Evolutionary conservation across 1,284 basidiomycete genomes (phyloP).

Genomic region (Porodaedalea pini): DNA sequence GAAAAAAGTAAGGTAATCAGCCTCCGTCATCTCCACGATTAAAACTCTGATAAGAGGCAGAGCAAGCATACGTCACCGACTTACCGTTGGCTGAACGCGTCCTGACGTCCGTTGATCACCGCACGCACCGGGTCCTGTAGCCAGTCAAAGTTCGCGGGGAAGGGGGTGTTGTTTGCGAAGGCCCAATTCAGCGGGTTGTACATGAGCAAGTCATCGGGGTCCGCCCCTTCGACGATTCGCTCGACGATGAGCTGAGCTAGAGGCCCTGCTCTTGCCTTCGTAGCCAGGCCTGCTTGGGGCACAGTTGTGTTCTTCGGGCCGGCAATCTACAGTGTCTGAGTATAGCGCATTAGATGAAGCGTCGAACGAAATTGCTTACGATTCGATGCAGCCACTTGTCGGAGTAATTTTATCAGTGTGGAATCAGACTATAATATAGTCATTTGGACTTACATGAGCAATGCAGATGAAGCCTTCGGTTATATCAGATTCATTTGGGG

Average conservation of each 20-base stretch:
- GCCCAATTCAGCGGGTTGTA: conserved; percentile 52
- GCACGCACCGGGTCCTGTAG: conserved; percentile 38
- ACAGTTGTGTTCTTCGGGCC: conserved; percentile 50
- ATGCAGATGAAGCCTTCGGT: conserved; percentile 52
- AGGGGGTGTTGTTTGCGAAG: conserved; percentile 46
- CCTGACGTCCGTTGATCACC: conserved; percentile 44
- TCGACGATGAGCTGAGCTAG: conserved; percentile 50
- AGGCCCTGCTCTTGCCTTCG: conserved; percentile 45
- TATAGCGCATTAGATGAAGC: neutral
- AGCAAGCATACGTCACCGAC: conserved; percentile 12
- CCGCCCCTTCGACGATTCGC: conserved; percentile 40
- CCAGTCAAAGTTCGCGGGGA: conserved; percentile 44
- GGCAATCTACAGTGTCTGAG: conserved; percentile 39
- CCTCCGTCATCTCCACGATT: neutral
- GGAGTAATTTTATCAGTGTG: neutral
- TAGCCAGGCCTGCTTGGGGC: conserved; percentile 57
- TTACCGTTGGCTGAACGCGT: conserved; percentile 49
- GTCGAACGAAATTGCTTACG: conserved; percentile 33
- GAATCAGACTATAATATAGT: neutral
- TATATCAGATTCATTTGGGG: neutral
- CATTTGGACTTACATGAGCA: conserved; percentile 44
- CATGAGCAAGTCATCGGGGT: conserved; percentile 43
- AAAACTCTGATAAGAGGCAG: neutral
- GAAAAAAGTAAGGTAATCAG: conserved; percentile 7
- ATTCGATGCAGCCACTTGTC: conserved; percentile 61